phyloP scores from a whole-genome alignment of 78 protist genomes.

The Dictyostelium brefeldianum region DNA sequence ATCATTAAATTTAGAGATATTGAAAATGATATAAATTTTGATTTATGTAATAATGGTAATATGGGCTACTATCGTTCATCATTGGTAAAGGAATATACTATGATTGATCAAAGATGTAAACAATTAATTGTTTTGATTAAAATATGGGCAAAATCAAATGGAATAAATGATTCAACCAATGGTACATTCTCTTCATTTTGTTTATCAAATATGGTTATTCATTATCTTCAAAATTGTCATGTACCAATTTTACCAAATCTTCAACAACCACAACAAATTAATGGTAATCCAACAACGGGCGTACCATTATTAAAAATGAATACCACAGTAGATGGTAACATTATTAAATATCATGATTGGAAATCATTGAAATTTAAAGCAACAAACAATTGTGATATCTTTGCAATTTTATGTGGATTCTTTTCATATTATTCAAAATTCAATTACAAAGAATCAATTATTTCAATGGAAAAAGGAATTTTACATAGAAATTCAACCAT shows the following conservation, averaged over 20 bases:
- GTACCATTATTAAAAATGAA: not conserved
- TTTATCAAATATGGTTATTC: conserved; percentile 25
- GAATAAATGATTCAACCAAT: conserved; percentile 18
- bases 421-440: not conserved
- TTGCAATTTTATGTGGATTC: not conserved
- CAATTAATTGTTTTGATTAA: not conserved
- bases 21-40: not conserved
- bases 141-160: not conserved
- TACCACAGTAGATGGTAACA: not conserved
- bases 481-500: no score
- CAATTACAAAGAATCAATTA: not conserved
- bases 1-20: conserved; percentile 19
- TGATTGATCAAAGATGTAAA: not conserved
- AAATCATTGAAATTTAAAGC: not conserved
- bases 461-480: not conserved
- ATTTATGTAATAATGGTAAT: not conserved
- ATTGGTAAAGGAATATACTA: not conserved
- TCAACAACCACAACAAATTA: not conserved
- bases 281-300: not conserved
- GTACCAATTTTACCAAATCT: not conserved
- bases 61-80: conserved; percentile 7
- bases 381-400: not conserved
- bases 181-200: not conserved
- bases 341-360: not conserved
- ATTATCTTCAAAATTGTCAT: conserved; percentile 5